Evolutionary conservation across 2,329 filamentous ascomycete genomes (phyloP).

Genomic region (Colletotrichum viniferum): DNA sequence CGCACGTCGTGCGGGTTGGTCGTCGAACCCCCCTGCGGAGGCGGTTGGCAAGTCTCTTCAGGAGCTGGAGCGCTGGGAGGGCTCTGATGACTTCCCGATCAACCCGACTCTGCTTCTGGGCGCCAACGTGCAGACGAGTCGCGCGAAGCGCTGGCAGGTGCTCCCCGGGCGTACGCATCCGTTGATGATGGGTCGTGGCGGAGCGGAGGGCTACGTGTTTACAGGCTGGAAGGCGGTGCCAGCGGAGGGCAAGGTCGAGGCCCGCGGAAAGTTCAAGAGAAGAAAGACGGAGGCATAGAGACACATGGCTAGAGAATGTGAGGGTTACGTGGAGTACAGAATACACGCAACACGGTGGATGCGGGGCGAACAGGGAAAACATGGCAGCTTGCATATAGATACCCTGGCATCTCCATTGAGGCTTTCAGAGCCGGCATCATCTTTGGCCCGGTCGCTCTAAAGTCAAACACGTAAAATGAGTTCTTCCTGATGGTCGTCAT

Average conservation of each 20-base stretch:
- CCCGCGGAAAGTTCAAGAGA: slow-evolving; percentile 79
- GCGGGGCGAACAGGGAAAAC: background rate
- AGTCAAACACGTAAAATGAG: background rate
- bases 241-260: slow-evolving; percentile 78
- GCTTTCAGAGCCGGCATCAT: slow-evolving; percentile 3
- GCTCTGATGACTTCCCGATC: slow-evolving; percentile 79
- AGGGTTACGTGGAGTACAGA: background rate
- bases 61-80: slow-evolving; percentile 60
- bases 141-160: slow-evolving; percentile 86
- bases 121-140: slow-evolving; percentile 79
- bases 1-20: slow-evolving; percentile 77
- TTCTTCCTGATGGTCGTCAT: background rate
- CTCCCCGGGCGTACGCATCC: slow-evolving; percentile 91
- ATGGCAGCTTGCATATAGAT: slow-evolving; percentile 8
- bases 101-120: slow-evolving; percentile 86
- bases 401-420: slow-evolving; percentile 3
- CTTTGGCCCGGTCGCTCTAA: slow-evolving; percentile 12
- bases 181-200: slow-evolving; percentile 86
- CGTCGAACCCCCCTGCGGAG: slow-evolving; percentile 54
- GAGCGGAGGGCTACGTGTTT: slow-evolving; percentile 89
- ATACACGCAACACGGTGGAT: background rate
- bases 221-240: slow-evolving; percentile 83
- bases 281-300: slow-evolving; percentile 57
- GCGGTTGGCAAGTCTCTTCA: slow-evolving; percentile 46
- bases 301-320: background rate